These are phyloP conservation scores for Bonia amplexicaulis DNA, from an alignment of 176 grass and related monocot species.

Conservation along the genomic window DNA sequence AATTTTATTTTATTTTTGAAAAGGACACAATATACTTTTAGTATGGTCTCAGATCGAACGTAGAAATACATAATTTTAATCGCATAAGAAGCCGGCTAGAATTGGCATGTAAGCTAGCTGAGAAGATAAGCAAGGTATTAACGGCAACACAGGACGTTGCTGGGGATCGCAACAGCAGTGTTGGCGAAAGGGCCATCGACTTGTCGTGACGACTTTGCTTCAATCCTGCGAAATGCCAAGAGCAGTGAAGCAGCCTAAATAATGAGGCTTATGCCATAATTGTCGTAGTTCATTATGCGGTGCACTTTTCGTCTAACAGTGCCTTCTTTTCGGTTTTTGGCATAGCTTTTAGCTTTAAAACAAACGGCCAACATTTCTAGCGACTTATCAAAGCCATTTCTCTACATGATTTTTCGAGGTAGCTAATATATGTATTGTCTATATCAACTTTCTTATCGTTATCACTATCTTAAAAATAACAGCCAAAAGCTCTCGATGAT, in stretches of 20 bases:
- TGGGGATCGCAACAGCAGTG: neutral
- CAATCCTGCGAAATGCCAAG: slow-evolving; percentile 35
- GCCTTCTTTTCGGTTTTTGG: neutral
- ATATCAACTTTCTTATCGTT: no score
- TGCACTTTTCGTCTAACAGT: neutral
- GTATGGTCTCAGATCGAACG: neutral
- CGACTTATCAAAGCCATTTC: no score
- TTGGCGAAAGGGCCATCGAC: slow-evolving; percentile 28
- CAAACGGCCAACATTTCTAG: no score
- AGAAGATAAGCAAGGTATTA: slow-evolving; percentile 19
- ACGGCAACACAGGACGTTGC: slow-evolving; percentile 3
- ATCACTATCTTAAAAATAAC: accelerated
- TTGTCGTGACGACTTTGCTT: slow-evolving; percentile 42
- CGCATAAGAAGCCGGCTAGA: neutral
- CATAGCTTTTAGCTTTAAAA: no score
- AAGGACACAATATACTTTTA: neutral
- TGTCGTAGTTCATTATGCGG: neutral
- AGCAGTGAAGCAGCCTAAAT: neutral
- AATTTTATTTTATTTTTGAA: no score
- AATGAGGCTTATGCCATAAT: slow-evolving; percentile 16
- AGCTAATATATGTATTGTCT: accelerated
- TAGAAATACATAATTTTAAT: neutral
- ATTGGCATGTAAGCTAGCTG: neutral
- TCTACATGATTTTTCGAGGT: no score
- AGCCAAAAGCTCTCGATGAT: accelerated